phyloP scores from a whole-genome alignment of 176 grass and related monocot genomes.

The Rhynchospora breviuscula region DNA sequence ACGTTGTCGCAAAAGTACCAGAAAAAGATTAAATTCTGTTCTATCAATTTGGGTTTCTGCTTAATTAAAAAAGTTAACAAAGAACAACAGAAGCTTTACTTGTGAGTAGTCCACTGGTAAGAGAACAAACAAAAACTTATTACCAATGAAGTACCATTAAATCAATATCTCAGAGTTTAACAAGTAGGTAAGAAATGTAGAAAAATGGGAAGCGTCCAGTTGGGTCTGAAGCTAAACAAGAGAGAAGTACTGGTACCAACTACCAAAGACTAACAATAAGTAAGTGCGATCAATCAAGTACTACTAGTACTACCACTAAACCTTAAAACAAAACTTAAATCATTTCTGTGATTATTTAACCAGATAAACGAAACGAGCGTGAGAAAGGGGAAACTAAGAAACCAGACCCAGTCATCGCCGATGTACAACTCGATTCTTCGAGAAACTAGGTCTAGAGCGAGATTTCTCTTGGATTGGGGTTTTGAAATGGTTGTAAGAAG shows the following conservation, averaged over 20 bases:
- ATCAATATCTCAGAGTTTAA: neutral
- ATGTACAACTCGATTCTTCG: neutral
- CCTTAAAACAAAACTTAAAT: neutral
- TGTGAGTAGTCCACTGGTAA: neutral
- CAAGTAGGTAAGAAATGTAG: neutral
- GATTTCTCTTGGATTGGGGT: constrained; percentile 31
- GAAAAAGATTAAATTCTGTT: neutral
- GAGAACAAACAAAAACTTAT: neutral
- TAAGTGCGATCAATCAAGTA: constrained; percentile 3
- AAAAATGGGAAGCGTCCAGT: neutral
- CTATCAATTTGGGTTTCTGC: neutral
- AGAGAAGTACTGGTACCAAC: neutral
- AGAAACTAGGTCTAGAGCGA: neutral
- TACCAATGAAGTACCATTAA: neutral
- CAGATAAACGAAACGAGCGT: neutral
- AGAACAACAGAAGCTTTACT: neutral
- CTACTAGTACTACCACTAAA: neutral
- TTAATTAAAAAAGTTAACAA: neutral
- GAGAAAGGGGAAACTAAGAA: neutral
- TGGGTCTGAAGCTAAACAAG: neutral
- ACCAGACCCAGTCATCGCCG: constrained; percentile 49
- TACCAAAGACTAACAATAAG: neutral
- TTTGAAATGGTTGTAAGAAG: constrained; percentile 9
- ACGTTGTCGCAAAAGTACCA: neutral
- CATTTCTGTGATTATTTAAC: neutral